phyloP scores from a whole-genome alignment of 1,139 yeast species.

The Taphrina sp. region DNA sequence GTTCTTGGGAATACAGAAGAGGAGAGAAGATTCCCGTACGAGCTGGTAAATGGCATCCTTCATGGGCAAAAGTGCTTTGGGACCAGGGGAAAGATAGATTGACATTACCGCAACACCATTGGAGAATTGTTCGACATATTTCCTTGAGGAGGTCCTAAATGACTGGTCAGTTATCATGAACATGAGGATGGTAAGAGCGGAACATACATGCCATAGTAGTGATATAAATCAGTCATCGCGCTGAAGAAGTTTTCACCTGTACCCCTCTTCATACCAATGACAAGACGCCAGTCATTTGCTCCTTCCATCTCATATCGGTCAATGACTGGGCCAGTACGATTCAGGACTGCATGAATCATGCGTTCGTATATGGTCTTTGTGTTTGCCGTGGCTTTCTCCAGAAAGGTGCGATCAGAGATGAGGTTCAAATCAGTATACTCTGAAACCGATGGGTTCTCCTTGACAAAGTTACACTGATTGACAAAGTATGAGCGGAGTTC shows the following conservation, averaged over 20 bases:
- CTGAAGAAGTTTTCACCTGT: conserved; percentile 85
- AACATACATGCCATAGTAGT: conserved; percentile 69
- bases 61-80: conserved; percentile 46
- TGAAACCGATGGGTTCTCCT: conserved; percentile 44
- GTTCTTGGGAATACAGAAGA: conserved; percentile 88
- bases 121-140: conserved; percentile 90
- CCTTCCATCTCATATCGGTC: conserved; percentile 80
- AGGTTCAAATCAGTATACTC: conserved; percentile 44
- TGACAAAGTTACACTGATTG: conserved; percentile 66
- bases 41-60: conserved; percentile 86
- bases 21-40: conserved; percentile 87
- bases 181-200: no score
- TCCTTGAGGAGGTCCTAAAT: conserved; percentile 65
- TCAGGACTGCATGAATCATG: conserved; percentile 65
- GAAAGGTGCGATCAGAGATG: conserved; percentile 70
- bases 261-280: conserved; percentile 83
- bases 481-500: conserved; percentile 79
- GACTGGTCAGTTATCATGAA: no score
- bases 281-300: conserved; percentile 74
- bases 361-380: conserved; percentile 75
- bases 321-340: conserved; percentile 88
- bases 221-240: conserved; percentile 82
- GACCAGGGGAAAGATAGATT: conserved; percentile 67
- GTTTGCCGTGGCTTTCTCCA: conserved; percentile 72
- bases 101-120: conserved; percentile 86